Percentiles rank a stretch among this genome's conserved stretches.
Evolutionary conservation across 129 eudicot genomes (phyloP).

Genomic region (Helianthus annuus): HanXRQr2.0-SUNRISE NC_035437.2:102122610-102123109

Average conservation of each 20-base stretch:
- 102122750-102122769: neutral
- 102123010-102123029: constrained; percentile 81
- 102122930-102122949: constrained; percentile 81
- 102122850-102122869: no score
- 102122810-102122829: no score
- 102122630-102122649: constrained; percentile 6
- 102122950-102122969: constrained; percentile 82
- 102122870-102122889: constrained; percentile 17
- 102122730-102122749: neutral
- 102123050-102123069: constrained; percentile 91
- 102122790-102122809: neutral
- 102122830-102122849: no score
- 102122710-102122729: neutral
- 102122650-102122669: neutral
- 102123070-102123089: constrained; percentile 82
- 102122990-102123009: constrained; percentile 78
- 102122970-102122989: constrained; percentile 59
- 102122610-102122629: neutral
- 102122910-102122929: constrained; percentile 92
- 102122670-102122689: neutral
- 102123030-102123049: constrained; percentile 85
- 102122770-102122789: neutral
- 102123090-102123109: constrained; percentile 98
- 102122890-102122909: constrained; percentile 42
- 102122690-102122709: constrained; percentile 1